Conservation (phyloP, 345 rosid genomes). For the Firmiana major region DNA sequence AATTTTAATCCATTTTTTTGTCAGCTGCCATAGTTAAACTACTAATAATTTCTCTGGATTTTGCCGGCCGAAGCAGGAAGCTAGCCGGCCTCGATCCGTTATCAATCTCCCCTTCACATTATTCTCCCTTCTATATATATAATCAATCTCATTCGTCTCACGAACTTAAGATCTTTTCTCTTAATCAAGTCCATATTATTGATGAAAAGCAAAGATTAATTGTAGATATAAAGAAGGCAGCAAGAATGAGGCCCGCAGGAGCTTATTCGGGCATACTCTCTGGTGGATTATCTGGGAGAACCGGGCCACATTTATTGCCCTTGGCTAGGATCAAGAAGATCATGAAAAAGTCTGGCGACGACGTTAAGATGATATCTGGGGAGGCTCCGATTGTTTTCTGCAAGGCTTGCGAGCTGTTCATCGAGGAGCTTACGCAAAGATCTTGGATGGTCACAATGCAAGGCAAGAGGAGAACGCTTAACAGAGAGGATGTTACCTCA, state of each 20-base stretch:
- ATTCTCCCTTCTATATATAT: not conserved
- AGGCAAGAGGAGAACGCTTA: constrained; percentile 58
- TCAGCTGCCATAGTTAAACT: not conserved
- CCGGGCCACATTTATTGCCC: constrained; percentile 48
- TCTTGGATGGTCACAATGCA: constrained; percentile 55
- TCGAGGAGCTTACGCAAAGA: constrained; percentile 50
- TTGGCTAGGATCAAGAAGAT: constrained; percentile 72
- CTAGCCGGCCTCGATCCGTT: constrained; percentile 9
- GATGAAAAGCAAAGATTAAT: not conserved
- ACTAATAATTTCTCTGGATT: not conserved
- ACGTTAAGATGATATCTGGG: constrained; percentile 60
- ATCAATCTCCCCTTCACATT: not conserved
- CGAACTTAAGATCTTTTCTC: not conserved
- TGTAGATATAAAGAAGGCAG: not conserved
- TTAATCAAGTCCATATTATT: too few relatives aligned
- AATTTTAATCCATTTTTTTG: too few relatives aligned
- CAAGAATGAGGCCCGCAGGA: constrained; percentile 52
- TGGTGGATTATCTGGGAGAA: constrained; percentile 25
- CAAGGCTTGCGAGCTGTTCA: constrained; percentile 60
- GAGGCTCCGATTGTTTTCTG: constrained; percentile 62
- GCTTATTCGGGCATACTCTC: constrained; percentile 41
- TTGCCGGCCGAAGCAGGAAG: constrained; percentile 7
- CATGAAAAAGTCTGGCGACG: constrained; percentile 58
- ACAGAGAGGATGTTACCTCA: constrained; percentile 58
- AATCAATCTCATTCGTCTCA: not conserved